Percentiles rank a stretch among this genome's conserved stretches.
Conservation (phyloP, 257 asterid genomes). For the Solanum peruvianum region DNA sequence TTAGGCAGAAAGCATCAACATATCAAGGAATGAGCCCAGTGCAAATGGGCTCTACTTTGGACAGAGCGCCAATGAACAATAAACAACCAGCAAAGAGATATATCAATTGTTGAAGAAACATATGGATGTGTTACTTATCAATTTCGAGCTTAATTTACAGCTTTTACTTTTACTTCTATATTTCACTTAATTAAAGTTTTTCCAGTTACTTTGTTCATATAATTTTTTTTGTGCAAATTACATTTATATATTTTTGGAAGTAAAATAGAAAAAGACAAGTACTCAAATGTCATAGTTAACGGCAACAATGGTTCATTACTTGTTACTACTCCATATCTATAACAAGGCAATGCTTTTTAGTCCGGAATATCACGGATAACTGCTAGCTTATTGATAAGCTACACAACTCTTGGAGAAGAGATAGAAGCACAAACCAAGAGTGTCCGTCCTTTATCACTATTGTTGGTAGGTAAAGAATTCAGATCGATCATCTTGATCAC, state of each 20-base stretch:
- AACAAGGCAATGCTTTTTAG: background rate
- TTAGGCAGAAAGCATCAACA: background rate
- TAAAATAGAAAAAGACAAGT: background rate
- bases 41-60: background rate
- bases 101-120: background rate
- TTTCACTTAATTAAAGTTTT: background rate
- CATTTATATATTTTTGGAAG: background rate
- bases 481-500: constrained; percentile 56
- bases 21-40: background rate
- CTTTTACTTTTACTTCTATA: background rate
- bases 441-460: constrained; percentile 43
- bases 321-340: background rate
- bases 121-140: background rate
- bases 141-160: background rate
- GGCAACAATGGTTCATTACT: background rate
- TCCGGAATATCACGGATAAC: constrained; percentile 37
- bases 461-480: constrained; percentile 24
- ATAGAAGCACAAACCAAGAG: constrained; percentile 95
- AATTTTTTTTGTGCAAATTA: background rate
- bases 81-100: background rate
- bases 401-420: constrained; percentile 7
- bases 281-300: background rate
- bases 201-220: background rate
- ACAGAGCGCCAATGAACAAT: background rate
- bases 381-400: constrained; percentile 10